Percentiles rank a stretch among this genome's conserved stretches.
These are phyloP conservation scores for Sclerotinia nivalis DNA, from an alignment of 2,329 filamentous ascomycete species.

Conservation along the genomic window DNA sequence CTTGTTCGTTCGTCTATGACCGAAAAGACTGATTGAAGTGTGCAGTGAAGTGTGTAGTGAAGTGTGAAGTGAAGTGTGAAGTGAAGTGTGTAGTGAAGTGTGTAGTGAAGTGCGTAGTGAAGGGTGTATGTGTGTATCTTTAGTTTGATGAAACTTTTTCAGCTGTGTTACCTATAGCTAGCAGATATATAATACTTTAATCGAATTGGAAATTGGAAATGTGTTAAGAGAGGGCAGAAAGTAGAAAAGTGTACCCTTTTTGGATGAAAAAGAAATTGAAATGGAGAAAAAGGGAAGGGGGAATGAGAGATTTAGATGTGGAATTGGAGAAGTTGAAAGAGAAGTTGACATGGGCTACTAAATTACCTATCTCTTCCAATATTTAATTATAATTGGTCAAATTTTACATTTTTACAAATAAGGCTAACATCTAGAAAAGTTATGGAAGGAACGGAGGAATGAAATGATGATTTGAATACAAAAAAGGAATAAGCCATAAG, in stretches of 20 bases:
- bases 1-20: not conserved
- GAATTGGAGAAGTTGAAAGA: constrained; percentile 13
- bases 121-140: not conserved
- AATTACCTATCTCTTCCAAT: not conserved
- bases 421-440: constrained; percentile 2
- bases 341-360: not conserved
- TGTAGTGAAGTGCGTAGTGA: too few species aligned
- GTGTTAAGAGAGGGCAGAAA: not conserved
- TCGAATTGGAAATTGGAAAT: not conserved
- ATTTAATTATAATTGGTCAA: not conserved
- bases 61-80: not conserved
- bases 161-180: not conserved
- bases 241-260: not conserved
- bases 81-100: not conserved
- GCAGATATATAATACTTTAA: not conserved
- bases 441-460: constrained; percentile 3
- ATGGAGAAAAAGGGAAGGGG: not conserved
- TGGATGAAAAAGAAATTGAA: not conserved
- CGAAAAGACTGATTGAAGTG: not conserved
- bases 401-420: not conserved
- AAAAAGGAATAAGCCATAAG: not conserved
- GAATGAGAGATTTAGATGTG: not conserved
- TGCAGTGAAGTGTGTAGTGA: not conserved
- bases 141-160: not conserved
- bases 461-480: not conserved